phyloP scores from a whole-genome alignment of 495 filamentous ascomycete species.

The Filosporella fistucella region DNA sequence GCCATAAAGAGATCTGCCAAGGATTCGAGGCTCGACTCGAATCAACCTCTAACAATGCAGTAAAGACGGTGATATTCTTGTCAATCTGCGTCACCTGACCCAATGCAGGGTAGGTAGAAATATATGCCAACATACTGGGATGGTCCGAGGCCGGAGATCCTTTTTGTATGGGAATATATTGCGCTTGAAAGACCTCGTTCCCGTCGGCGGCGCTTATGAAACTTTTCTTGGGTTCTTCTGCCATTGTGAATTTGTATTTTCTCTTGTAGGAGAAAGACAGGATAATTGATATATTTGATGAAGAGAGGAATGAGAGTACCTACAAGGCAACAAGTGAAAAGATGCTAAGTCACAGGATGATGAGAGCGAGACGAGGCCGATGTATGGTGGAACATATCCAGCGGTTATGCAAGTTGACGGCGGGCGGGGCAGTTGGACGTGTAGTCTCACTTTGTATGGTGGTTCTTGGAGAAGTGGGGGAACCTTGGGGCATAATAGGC shows the following conservation, averaged over 20 bases:
- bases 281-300: too few relatives aligned
- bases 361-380: too few relatives aligned
- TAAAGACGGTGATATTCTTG: constrained; percentile 50
- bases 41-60: constrained; percentile 67
- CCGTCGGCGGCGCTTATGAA: constrained; percentile 16
- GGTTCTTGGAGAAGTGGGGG: too few relatives aligned
- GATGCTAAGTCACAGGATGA: constrained; percentile 2
- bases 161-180: constrained; percentile 24
- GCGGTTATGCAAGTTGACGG: too few relatives aligned
- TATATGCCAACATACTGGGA: constrained; percentile 27
- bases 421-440: too few relatives aligned
- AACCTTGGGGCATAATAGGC: too few relatives aligned
- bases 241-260: constrained; percentile 11
- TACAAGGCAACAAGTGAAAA: constrained; percentile 8
- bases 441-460: too few relatives aligned
- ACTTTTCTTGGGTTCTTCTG: constrained; percentile 9
- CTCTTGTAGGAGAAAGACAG: too few relatives aligned
- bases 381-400: too few relatives aligned
- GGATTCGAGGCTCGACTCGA: constrained; percentile 44
- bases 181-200: constrained; percentile 22
- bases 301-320: constrained; percentile 1
- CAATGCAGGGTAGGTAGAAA: constrained; percentile 58
- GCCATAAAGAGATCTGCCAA: constrained; percentile 78
- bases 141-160: constrained; percentile 17
- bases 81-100: constrained; percentile 61